Evolutionary conservation across 805 yeast genomes (phyloP).

Genomic region (Nematodospora valgi): DNA sequence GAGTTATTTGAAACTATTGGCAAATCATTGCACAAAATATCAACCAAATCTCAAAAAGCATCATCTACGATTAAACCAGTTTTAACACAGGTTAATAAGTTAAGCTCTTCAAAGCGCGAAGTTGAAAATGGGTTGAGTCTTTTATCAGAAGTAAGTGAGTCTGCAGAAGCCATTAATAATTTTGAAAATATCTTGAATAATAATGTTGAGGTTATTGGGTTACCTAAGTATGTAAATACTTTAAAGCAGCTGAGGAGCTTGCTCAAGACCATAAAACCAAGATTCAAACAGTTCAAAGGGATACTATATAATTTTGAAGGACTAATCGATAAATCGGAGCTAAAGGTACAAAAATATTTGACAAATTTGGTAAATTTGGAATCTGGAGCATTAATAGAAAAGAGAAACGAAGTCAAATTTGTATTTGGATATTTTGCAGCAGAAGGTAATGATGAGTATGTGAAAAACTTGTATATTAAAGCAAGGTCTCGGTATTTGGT

Average conservation of each 20-base stretch:
- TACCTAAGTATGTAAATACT: slow-evolving; percentile 29
- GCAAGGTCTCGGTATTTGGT: slow-evolving; percentile 29
- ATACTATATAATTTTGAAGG: slow-evolving; percentile 57
- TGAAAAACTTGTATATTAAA: slow-evolving; percentile 16
- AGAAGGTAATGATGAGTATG: slow-evolving; percentile 19
- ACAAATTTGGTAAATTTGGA: slow-evolving; percentile 4
- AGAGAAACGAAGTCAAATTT: slow-evolving; percentile 32
- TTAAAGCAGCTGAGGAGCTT: slow-evolving; percentile 42
- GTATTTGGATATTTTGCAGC: slow-evolving; percentile 45
- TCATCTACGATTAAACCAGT: slow-evolving; percentile 69
- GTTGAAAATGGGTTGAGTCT: slow-evolving; percentile 53
- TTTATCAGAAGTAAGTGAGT: slow-evolving; percentile 49
- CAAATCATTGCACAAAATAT: slow-evolving; percentile 51
- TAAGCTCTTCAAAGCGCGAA: slow-evolving; percentile 53
- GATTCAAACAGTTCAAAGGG: slow-evolving; percentile 59
- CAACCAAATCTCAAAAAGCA: slow-evolving; percentile 52
- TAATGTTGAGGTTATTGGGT: slow-evolving; percentile 39
- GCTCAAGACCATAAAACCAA: slow-evolving; percentile 40
- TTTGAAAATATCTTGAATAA: slow-evolving; percentile 34
- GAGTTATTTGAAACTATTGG: slow-evolving; percentile 54
- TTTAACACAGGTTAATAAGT: slow-evolving; percentile 54
- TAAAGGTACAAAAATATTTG: slow-evolving; percentile 43
- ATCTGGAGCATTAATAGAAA: slow-evolving; percentile 19
- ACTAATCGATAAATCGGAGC: slow-evolving; percentile 55
- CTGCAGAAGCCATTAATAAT: slow-evolving; percentile 43